Base-by-base conservation (phyloP, 2,329 filamentous ascomycete genomes). In the Stachybotrys echinatus region DNA sequence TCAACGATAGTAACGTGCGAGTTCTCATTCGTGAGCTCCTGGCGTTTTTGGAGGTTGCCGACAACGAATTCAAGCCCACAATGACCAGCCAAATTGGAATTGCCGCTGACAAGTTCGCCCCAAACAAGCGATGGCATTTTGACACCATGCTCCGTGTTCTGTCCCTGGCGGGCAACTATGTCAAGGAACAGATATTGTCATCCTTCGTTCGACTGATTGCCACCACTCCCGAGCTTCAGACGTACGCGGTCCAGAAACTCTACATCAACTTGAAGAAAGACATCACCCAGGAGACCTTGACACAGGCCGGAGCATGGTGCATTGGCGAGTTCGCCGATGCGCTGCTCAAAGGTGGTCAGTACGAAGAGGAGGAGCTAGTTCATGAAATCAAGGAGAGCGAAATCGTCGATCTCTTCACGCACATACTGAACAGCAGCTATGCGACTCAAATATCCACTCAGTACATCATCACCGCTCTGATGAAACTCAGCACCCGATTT, bases 41-140 rank as follows among this genome's bases (percentile, higher is more conserved):
- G 42, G 91, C 94, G 6, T 99, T 99, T 77, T 72, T 99, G 51
- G 94, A 99, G 68, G 91, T 96, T 47, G 92, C 95, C 49, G 94
- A 99, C 63, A 96, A 95, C 57, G 94, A 99, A 68, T 99, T 99
- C 75, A 99, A 99, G 73, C 89, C 94, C 6, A 89, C 90, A 48
- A 96, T 99, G 92, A 99, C 94, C 2, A 94, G 87, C 48, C 94
- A 99, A 65, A 99, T 99, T 66, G 94, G 94, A 21, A 90, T 99
- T 60, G 94, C 95, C 12, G 94, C 95, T 6, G 94, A 99, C 68
- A 85, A 92, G 57, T 99, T 90, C 69, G 89, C 94, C 2, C 95
- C 94, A 1, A 97, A 94, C 72, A 97, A 97, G 73, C 81, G 94
- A 65, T 99, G 94, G 94, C 94, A 99, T 65, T 87, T 97, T 58